These are phyloP conservation scores for Pezicula rhizophila DNA, from an alignment of 2,329 filamentous ascomycete genomes.

Conservation along the genomic window DNA sequence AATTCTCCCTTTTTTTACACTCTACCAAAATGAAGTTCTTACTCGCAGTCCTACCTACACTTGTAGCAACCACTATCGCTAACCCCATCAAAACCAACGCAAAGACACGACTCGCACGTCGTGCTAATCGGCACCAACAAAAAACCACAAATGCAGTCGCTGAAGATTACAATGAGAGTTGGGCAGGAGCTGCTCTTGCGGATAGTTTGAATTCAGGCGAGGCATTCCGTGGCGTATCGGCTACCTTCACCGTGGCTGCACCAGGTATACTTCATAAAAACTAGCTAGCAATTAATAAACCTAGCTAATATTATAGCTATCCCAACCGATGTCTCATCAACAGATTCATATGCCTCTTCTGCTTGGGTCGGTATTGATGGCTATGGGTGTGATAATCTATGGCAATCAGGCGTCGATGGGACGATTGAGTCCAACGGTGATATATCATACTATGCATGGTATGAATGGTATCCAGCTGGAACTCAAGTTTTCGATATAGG, in stretches of 20 bases:
- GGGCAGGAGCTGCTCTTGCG: background rate
- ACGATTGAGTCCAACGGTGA: background rate
- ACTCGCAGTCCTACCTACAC: background rate
- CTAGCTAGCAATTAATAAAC: too few species aligned
- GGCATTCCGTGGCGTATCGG: background rate
- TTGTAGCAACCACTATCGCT: background rate
- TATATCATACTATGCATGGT: background rate
- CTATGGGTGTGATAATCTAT: background rate
- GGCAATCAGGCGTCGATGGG: background rate
- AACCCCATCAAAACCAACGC: background rate
- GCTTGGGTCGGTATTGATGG: constrained; percentile 1
- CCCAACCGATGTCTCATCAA: background rate
- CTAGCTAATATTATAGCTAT: background rate
- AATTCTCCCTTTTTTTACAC: background rate
- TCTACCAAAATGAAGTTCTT: background rate
- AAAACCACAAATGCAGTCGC: too few species aligned
- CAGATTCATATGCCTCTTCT: background rate
- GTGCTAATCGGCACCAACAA: background rate
- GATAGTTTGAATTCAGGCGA: background rate
- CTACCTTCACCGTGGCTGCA: background rate
- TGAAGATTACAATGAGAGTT: background rate
- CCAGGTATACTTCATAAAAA: background rate
- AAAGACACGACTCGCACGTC: background rate
- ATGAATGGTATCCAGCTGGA: background rate
- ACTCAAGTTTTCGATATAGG: background rate